A percentile compares a stretch with the other conserved stretches of the same genome.
phyloP scores from a whole-genome alignment of 352 stramenopile species.

The Phytophthora lateralis region DNA sequence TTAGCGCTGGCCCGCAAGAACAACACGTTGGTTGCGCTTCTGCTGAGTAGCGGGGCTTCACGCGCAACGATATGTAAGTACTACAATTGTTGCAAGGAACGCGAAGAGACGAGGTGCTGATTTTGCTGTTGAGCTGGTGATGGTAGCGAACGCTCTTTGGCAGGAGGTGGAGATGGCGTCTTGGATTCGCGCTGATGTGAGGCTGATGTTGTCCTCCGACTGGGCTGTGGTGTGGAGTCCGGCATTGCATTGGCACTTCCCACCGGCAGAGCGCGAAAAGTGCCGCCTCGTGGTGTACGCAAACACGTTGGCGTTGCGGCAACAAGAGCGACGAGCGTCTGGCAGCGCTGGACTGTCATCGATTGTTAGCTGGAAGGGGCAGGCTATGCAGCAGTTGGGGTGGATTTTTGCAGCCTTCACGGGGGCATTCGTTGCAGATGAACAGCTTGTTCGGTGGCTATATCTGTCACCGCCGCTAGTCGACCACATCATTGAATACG shows the following conservation, averaged over 20 bases:
- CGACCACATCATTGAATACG: constrained; percentile 59
- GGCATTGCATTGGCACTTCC: constrained; percentile 55
- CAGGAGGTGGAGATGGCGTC: constrained; percentile 19
- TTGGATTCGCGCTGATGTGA: constrained; percentile 49
- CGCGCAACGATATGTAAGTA: constrained; percentile 47
- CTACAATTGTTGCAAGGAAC: background rate
- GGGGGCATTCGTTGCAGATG: background rate
- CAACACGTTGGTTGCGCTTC: constrained; percentile 45
- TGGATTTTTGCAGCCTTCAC: constrained; percentile 15
- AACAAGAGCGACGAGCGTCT: background rate
- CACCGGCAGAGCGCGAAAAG: constrained; percentile 56
- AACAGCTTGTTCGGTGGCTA: constrained; percentile 37
- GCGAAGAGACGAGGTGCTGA: background rate
- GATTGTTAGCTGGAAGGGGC: constrained; percentile 2
- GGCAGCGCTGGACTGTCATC: background rate
- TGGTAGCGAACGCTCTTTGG: constrained; percentile 35
- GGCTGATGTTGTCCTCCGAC: constrained; percentile 48
- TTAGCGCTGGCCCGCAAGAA: constrained; percentile 56
- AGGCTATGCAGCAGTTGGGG: constrained; percentile 19
- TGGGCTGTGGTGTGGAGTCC: constrained; percentile 73
- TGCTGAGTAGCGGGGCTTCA: constrained; percentile 60
- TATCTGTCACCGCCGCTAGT: constrained; percentile 52
- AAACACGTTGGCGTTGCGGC: constrained; percentile 46
- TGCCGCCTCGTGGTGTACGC: constrained; percentile 59
- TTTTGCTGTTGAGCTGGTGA: background rate